Evolutionary conservation across 345 rosid genomes (phyloP).

Genomic region (Passiflora organensis): DNA sequence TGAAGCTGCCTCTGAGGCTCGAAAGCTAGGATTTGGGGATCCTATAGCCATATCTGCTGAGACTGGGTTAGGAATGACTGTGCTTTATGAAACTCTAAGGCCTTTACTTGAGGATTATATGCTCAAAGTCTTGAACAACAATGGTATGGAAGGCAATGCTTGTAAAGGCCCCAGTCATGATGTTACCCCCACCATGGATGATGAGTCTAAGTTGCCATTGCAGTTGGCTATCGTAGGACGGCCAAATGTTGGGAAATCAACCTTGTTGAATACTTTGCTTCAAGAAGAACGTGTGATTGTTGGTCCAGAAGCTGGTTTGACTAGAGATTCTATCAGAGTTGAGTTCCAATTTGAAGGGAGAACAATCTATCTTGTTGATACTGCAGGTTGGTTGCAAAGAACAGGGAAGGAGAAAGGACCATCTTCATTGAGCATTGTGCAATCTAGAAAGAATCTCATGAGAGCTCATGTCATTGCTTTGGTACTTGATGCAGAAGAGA

Average conservation of each 20-base stretch:
- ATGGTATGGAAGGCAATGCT: slow-evolving; percentile 31
- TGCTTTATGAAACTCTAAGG: slow-evolving; percentile 66
- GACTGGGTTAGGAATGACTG: slow-evolving; percentile 88
- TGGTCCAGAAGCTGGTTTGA: slow-evolving; percentile 96
- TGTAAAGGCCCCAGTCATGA: slow-evolving; percentile 28
- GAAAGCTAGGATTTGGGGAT: slow-evolving; percentile 72
- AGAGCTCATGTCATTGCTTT: slow-evolving; percentile 90
- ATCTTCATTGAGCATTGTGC: slow-evolving; percentile 81
- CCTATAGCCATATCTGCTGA: slow-evolving; percentile 93
- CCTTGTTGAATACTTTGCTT: slow-evolving; percentile 72
- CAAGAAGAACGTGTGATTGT: slow-evolving; percentile 95
- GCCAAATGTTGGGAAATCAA: slow-evolving; percentile 96
- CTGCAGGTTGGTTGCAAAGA: slow-evolving; percentile 98
- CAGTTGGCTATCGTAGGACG: slow-evolving; percentile 93
- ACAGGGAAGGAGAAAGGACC: slow-evolving; percentile 84
- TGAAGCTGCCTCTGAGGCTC: slow-evolving; percentile 62
- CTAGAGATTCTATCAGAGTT: slow-evolving; percentile 90
- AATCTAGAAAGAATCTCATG: slow-evolving; percentile 89
- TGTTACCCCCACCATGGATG: slow-evolving; percentile 38
- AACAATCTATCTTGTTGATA: slow-evolving; percentile 51
- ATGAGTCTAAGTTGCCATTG: slow-evolving; percentile 69
- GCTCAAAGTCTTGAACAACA: slow-evolving; percentile 52
- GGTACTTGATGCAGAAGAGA: slow-evolving; percentile 96
- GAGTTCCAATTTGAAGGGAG: slow-evolving; percentile 76
- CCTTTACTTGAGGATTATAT: slow-evolving; percentile 65